These are phyloP conservation scores for Rhytidhysteron rufulum DNA, from an alignment of 2,329 filamentous ascomycete genomes.

Conservation along the genomic window DNA sequence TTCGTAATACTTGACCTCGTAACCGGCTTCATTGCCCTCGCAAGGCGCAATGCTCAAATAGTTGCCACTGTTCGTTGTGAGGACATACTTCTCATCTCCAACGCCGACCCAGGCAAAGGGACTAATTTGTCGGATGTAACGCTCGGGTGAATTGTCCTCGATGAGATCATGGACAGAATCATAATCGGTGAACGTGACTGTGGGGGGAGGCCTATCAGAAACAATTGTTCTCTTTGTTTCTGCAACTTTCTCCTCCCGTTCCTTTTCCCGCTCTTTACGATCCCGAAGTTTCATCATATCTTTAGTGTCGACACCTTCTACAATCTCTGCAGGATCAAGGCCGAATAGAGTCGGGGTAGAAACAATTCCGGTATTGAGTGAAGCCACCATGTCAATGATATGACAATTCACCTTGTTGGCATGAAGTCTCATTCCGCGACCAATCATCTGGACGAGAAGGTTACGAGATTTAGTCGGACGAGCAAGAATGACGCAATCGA, in stretches of 20 bases:
- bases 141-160: constrained; percentile 72
- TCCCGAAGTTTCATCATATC: constrained; percentile 57
- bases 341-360: constrained; percentile 92
- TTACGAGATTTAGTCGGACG: constrained; percentile 91
- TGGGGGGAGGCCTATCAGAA: constrained; percentile 34
- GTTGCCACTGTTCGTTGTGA: constrained; percentile 59
- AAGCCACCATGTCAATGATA: constrained; percentile 93
- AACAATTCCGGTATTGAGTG: constrained; percentile 76
- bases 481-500: constrained; percentile 87
- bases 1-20: constrained; percentile 40
- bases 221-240: constrained; percentile 61
- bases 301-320: constrained; percentile 62
- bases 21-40: constrained; percentile 38
- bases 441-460: constrained; percentile 95
- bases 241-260: constrained; percentile 49
- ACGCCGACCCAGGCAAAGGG: constrained; percentile 79
- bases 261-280: constrained; percentile 35
- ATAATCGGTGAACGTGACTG: constrained; percentile 83
- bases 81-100: constrained; percentile 65
- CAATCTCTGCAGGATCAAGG: constrained; percentile 74
- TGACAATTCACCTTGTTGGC: constrained; percentile 84
- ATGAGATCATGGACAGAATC: constrained; percentile 89
- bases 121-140: constrained; percentile 73
- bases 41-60: constrained; percentile 52
- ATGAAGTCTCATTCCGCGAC: constrained; percentile 81